Percentiles rank a stretch among this genome's conserved stretches.
phyloP scores from a whole-genome alignment of 1,284 basidiomycete species.

The Microbotryomycetes sp. region DNA sequence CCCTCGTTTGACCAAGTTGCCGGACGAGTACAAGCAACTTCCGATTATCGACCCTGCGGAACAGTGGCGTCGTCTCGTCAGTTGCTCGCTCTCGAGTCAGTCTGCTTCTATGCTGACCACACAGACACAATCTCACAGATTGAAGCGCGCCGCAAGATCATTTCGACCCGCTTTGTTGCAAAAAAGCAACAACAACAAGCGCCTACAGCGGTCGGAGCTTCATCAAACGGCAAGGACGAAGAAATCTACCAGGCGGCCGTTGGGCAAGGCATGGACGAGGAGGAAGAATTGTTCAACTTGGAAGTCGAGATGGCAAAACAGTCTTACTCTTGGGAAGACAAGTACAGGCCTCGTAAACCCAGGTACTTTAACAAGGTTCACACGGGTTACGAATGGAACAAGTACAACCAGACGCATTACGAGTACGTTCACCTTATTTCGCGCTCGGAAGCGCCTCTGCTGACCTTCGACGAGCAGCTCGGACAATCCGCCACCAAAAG shows the following conservation, averaged over 20 bases:
- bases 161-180: conserved; percentile 74
- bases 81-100: not conserved
- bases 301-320: conserved; percentile 76
- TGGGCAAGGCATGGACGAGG: conserved; percentile 80
- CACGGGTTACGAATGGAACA: conserved; percentile 99
- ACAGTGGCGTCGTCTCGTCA: conserved; percentile 58
- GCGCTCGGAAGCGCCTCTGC: conserved; percentile 7
- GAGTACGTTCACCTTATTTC: conserved; percentile 55
- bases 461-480: conserved; percentile 49
- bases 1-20: conserved; percentile 57
- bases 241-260: conserved; percentile 54
- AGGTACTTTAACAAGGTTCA: conserved; percentile 98
- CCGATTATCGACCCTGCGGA: conserved; percentile 65
- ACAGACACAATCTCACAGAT: conserved; percentile 48
- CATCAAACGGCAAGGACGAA: conserved; percentile 21
- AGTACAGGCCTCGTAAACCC: conserved; percentile 96
- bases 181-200: conserved; percentile 45
- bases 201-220: conserved; percentile 4
- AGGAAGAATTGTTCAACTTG: conserved; percentile 82
- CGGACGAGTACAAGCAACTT: conserved; percentile 67
- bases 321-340: conserved; percentile 96
- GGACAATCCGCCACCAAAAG: conserved; percentile 94
- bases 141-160: conserved; percentile 64
- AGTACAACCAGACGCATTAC: conserved; percentile 98
- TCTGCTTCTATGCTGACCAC: not conserved